Evolutionary conservation across 2,329 filamentous ascomycete genomes (phyloP).

Genomic region (Aspergillus aculeatinus): DNA sequence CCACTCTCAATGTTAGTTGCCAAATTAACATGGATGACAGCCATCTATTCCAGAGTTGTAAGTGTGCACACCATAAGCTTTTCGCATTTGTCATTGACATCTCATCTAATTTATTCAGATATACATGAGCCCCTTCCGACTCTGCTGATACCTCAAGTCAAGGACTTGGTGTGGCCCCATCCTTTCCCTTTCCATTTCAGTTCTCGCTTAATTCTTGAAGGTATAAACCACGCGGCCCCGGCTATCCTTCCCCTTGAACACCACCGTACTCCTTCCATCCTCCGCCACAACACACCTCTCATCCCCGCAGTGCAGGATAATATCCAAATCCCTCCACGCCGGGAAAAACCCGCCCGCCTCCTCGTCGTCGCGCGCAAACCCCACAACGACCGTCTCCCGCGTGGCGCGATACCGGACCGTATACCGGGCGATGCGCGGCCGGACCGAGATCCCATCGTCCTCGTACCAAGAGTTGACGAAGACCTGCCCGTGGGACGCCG

Average conservation of each 20-base stretch:
- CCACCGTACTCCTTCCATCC: constrained; percentile 28
- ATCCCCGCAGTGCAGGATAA: constrained; percentile 55
- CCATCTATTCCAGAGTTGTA: no score
- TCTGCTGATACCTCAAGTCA: no score
- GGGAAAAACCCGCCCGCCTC: constrained; percentile 46
- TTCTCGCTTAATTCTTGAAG: constrained; percentile 20
- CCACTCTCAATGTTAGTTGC: no score
- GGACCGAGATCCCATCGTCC: constrained; percentile 56
- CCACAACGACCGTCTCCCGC: constrained; percentile 45
- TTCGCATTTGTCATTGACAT: no score
- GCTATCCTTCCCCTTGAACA: constrained; percentile 28
- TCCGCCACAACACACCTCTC: constrained; percentile 39
- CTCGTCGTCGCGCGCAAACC: constrained; percentile 42
- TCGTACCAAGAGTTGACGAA: constrained; percentile 54
- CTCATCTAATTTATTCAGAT: no score
- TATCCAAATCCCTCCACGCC: constrained; percentile 50
- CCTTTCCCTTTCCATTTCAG: background rate
- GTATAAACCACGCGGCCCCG: constrained; percentile 33
- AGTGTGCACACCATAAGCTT: no score
- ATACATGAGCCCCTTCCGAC: no score
- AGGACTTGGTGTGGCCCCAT: background rate
- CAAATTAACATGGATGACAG: no score
- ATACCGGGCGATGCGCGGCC: constrained; percentile 44
- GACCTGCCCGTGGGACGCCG: constrained; percentile 38
- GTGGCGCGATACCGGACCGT: constrained; percentile 47